These are phyloP conservation scores for Rhodotorula kratochvilovae DNA, from an alignment of 768 basidiomycete species.

Conservation along the genomic window DNA sequence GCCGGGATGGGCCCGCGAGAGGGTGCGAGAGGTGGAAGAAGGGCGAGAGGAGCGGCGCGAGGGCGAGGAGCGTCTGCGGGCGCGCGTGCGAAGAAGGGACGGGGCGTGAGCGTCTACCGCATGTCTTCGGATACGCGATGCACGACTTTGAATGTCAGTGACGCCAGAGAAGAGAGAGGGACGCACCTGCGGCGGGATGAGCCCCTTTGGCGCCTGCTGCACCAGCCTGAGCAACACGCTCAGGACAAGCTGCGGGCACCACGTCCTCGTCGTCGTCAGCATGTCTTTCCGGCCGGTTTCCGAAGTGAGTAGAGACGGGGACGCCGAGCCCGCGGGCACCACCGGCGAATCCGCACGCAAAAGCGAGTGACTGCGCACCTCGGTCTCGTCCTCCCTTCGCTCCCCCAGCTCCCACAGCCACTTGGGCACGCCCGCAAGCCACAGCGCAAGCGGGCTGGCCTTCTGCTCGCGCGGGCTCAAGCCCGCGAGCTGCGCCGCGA, in stretches of 20 bases:
- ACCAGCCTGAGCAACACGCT: constrained; percentile 56
- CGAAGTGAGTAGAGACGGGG: no score
- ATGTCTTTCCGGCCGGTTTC: constrained; percentile 52
- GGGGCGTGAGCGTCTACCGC: background rate
- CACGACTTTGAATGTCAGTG: constrained; percentile 10
- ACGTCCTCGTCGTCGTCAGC: background rate
- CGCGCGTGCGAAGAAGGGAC: no score
- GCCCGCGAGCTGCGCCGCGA: constrained; percentile 42
- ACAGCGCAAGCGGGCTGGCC: constrained; percentile 50
- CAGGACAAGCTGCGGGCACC: constrained; percentile 51
- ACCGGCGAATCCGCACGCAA: background rate
- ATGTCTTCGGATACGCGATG: no score
- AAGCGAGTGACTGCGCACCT: constrained; percentile 53
- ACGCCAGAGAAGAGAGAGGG: background rate
- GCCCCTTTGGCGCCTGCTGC: constrained; percentile 36
- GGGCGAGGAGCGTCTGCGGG: constrained; percentile 52
- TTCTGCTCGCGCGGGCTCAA: constrained; percentile 46
- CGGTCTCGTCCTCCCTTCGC: constrained; percentile 50
- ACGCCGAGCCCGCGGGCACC: no score
- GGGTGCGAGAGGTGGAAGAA: constrained; percentile 76
- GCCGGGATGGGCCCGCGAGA: constrained; percentile 62
- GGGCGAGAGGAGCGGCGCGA: constrained; percentile 64
- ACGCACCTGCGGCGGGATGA: constrained; percentile 7
- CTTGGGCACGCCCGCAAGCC: constrained; percentile 73
- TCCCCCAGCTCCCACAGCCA: constrained; percentile 51